phyloP scores from a whole-genome alignment of 108 stramenopile species.

The Seminavis robusta region DNA sequence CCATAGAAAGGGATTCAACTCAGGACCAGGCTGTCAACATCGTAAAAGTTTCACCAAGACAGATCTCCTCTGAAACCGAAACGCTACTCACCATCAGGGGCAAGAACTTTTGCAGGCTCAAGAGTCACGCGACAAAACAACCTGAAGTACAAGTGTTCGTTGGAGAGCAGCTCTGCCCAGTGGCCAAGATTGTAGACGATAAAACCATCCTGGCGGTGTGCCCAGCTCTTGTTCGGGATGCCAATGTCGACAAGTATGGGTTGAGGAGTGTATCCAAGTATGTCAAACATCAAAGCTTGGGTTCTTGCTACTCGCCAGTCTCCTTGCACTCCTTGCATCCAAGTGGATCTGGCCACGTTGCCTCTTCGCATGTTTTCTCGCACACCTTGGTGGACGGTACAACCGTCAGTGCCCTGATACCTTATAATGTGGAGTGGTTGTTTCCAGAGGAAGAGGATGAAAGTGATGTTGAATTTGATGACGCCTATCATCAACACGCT shows the following conservation, averaged over 20 bases:
- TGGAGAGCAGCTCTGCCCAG: conserved; percentile 28
- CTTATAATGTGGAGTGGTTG: too few species aligned
- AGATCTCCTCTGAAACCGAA: conserved; percentile 31
- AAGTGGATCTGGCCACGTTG: neutral
- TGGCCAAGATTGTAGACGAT: conserved; percentile 41
- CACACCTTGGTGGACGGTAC: neutral
- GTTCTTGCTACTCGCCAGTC: neutral
- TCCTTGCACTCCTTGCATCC: neutral
- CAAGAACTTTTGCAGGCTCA: conserved; percentile 38
- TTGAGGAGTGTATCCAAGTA: too few species aligned
- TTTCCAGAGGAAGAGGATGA: conserved; percentile 1
- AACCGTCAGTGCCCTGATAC: neutral
- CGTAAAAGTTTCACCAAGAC: conserved; percentile 4
- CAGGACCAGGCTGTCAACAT: neutral
- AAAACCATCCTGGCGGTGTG: conserved; percentile 50
- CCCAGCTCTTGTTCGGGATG: conserved; percentile 36
- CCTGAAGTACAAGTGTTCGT: conserved; percentile 25
- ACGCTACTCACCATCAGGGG: conserved; percentile 52
- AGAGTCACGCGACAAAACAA: too few species aligned
- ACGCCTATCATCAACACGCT: neutral
- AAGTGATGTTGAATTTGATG: conserved; percentile 4
- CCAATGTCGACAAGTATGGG: too few species aligned
- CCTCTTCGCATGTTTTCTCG: neutral
- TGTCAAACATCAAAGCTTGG: neutral
- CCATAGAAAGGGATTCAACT: neutral